These are phyloP conservation scores for Massarina eburnea DNA, from an alignment of 2,329 filamentous ascomycete genomes.

Conservation along the genomic window DNA sequence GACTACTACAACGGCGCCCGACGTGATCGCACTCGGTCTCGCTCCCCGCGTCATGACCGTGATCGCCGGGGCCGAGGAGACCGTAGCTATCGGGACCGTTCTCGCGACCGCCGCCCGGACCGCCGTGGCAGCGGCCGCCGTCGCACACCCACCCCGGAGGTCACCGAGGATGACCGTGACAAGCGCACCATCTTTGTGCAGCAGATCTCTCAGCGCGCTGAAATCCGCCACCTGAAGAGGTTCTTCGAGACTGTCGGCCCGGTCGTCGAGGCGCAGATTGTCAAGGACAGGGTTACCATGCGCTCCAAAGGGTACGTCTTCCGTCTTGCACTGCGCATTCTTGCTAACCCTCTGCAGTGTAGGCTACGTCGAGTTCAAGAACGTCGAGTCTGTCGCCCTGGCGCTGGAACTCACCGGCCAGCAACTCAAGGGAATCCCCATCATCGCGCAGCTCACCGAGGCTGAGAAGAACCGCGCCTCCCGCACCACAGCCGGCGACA, in stretches of 20 bases:
- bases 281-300: slow-evolving; percentile 94
- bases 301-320: slow-evolving; percentile 88
- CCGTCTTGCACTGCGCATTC: neutral
- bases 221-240: slow-evolving; percentile 86
- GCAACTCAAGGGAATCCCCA: slow-evolving; percentile 96
- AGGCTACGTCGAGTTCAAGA: slow-evolving; percentile 98
- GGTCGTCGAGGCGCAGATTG: slow-evolving; percentile 96
- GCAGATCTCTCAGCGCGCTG: slow-evolving; percentile 90
- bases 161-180: slow-evolving; percentile 94
- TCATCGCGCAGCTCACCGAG: slow-evolving; percentile 97
- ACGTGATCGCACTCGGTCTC: slow-evolving; percentile 39
- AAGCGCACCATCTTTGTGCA: slow-evolving; percentile 97
- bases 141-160: slow-evolving; percentile 64
- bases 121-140: slow-evolving; percentile 44
- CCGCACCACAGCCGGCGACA: slow-evolving; percentile 71
- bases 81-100: slow-evolving; percentile 48
- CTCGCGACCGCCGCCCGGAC: slow-evolving; percentile 52
- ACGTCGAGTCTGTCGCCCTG: slow-evolving; percentile 88
- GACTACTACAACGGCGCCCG: slow-evolving; percentile 45
- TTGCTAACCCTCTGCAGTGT: slow-evolving; percentile 65
- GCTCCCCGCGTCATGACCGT: slow-evolving; percentile 44
- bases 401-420: slow-evolving; percentile 98
- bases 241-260: slow-evolving; percentile 96
- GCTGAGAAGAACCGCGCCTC: slow-evolving; percentile 99
- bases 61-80: slow-evolving; percentile 43